Percentiles rank a stretch among this genome's conserved stretches.
Conservation (phyloP, 2,329 filamentous ascomycete genomes). For the Penicillium palitans region DNA sequence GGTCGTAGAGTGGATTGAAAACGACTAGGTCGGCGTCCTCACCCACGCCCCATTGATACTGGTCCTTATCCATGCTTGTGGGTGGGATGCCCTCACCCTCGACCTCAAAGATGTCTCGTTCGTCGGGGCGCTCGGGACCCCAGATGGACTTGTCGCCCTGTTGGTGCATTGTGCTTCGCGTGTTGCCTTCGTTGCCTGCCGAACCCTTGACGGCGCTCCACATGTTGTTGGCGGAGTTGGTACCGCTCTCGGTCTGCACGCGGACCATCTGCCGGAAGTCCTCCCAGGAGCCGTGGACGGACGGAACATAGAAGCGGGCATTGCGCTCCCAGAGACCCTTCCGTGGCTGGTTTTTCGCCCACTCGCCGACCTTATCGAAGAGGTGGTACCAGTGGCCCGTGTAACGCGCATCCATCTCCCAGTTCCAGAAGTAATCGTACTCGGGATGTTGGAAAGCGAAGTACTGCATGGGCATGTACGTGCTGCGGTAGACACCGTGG, state of each 20-base stretch:
- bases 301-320: constrained; percentile 73
- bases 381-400: constrained; percentile 82
- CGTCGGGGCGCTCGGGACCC: constrained; percentile 73
- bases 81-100: constrained; percentile 74
- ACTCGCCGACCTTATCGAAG: constrained; percentile 67
- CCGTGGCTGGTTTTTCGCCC: constrained; percentile 71
- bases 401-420: constrained; percentile 79
- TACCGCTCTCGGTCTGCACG: constrained; percentile 71
- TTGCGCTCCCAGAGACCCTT: constrained; percentile 82
- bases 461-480: constrained; percentile 92
- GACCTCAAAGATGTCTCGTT: constrained; percentile 69
- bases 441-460: constrained; percentile 80
- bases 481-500: constrained; percentile 88
- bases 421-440: constrained; percentile 82
- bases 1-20: constrained; percentile 89
- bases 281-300: constrained; percentile 74
- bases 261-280: constrained; percentile 76
- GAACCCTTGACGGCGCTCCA: constrained; percentile 56
- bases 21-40: constrained; percentile 92
- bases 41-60: constrained; percentile 81
- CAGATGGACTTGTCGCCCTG: constrained; percentile 68
- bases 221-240: constrained; percentile 64
- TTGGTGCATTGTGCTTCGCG: constrained; percentile 30
- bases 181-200: constrained; percentile 24
- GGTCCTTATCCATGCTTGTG: constrained; percentile 72